Evolutionary conservation across 495 filamentous ascomycete species (phyloP), one percentile per base, ranked within the genome.

Genomic region (Neurospora sp.): DNA sequence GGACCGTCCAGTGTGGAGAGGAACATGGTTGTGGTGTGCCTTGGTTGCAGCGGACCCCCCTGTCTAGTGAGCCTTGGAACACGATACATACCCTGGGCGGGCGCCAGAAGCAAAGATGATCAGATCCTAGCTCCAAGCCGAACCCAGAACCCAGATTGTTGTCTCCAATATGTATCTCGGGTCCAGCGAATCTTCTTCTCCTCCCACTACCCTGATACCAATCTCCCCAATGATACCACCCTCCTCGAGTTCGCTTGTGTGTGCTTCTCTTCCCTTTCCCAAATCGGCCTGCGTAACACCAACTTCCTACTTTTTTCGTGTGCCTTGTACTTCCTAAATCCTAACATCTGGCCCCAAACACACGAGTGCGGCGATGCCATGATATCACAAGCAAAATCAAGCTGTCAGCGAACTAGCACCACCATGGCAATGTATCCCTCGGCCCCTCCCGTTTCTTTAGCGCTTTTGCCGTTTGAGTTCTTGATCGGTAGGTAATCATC

Each of bases 371-470:
- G 31, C 35, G 44, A 71, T 73, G 72, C 72, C 31, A 39, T 59
- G 61, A 59, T 70, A 71, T 61, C 31, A 73, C 69, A 73, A 73
- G 72, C 72, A 39, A 71, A 73, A 73, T 73, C 69, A 73, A 39
- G 37, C 12, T 59, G 48, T 59, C 8, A 42, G 20, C 39, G 40
- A 27, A 46, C 39, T 48, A n/a, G 22, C 27, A 37, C 39, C 70
- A 37, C 70, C 40, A 71, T 46, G 22, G 70, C 27, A 35, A 20
- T 71, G 9, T 71, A 0, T 37, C 42, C 27, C 16, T 71, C 37
- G 16, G 40, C 18, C n/a, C 22, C 35, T 71, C 40, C 8, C 44
- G 20, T 69, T 68, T 72, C 35, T 46, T 20, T 69, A 11, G 46
- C 18, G 37, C 46, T 40, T 69, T 53, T 53, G 46, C 46, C 20